Evolutionary conservation across 768 basidiomycete species (phyloP).

Genomic region (Termitomyces sp.): DNA sequence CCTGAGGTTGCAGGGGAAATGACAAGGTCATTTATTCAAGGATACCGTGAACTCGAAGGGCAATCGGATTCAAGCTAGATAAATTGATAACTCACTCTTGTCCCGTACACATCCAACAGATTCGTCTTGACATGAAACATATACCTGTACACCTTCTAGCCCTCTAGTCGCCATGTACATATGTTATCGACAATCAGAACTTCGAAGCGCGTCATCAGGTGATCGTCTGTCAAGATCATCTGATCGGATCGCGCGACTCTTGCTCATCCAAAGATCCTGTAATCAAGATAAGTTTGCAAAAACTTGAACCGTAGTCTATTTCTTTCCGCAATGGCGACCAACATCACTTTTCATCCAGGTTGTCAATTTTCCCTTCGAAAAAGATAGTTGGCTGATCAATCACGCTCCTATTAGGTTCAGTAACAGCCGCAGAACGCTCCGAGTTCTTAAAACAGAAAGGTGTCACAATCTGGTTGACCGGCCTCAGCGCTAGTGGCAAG

Average conservation of each 20-base stretch:
- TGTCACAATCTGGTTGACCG: conserved; percentile 94
- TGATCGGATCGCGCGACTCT: conserved; percentile 18
- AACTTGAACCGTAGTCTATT: neutral
- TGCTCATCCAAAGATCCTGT: conserved; percentile 6
- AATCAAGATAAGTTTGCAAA: neutral
- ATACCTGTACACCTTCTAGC: no score
- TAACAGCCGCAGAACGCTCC: conserved; percentile 63
- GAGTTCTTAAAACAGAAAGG: conserved; percentile 75
- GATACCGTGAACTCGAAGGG: neutral
- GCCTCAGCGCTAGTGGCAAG: conserved; percentile 94
- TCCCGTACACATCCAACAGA: no score
- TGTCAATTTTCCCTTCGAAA: neutral
- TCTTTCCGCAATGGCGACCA: conserved; percentile 34
- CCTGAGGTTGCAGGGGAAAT: conserved; percentile 12
- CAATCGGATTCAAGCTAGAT: neutral
- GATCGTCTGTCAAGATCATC: conserved; percentile 1
- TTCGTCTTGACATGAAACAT: no score
- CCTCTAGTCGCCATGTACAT: no score
- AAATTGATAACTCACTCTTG: no score
- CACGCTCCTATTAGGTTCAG: conserved; percentile 53
- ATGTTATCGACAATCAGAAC: no score
- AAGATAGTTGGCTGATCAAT: neutral
- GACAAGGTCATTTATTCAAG: neutral
- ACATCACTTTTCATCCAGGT: conserved; percentile 54
- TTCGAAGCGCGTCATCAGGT: neutral